Base-by-base conservation (phyloP, 164 flowering plant species). In the Piper longum region DNA sequence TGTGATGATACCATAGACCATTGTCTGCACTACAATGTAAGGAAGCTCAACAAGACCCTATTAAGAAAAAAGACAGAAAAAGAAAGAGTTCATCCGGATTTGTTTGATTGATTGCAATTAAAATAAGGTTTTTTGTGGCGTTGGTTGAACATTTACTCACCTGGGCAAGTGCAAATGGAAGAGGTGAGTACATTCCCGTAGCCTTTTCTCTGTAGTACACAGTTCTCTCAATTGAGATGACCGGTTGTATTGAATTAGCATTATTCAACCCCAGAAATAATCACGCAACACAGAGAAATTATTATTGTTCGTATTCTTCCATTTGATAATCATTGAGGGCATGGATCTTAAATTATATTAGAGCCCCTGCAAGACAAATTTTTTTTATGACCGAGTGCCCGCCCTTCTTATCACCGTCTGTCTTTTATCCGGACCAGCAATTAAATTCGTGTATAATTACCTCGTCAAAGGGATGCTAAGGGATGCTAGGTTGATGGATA, bases 391-490 rank as follows among this genome's bases (percentile, higher is more conserved):
- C 36, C 2, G 36, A 26, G 2, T 26, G 36, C 36, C 36, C 36
- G 36, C 36, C 36, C 36, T 26, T 26, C 36, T 26, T 26, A 26
- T 26, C 36, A 26, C 36, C 36, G 36, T 26, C 36, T 2, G n/a
- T 26, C 36, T 26, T 26, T 26, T 26, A 2, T 26, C 36, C 2
- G 36, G 36, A 2, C 36, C 36, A 2, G 36, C 2, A 26, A 26
- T 26, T 26, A 26, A 26, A 26, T 26, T 2, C 36, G 36, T 26
- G 3, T 5, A 9, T 40, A 59, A 72, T n/a, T 58, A 86, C 98
- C 93, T 87, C 96, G 71, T 92, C 96, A 80, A 92, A 92, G 62
- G 98, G n/a, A n/a, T n/a, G n/a, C n/a, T n/a, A n/a, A n/a, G n/a
- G 95, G 66, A 89, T 92, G 62, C 95, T 87, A 17, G 98, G 98